Conservation (phyloP, 495 filamentous ascomycete genomes). For the Choiromyces venosus region DNA sequence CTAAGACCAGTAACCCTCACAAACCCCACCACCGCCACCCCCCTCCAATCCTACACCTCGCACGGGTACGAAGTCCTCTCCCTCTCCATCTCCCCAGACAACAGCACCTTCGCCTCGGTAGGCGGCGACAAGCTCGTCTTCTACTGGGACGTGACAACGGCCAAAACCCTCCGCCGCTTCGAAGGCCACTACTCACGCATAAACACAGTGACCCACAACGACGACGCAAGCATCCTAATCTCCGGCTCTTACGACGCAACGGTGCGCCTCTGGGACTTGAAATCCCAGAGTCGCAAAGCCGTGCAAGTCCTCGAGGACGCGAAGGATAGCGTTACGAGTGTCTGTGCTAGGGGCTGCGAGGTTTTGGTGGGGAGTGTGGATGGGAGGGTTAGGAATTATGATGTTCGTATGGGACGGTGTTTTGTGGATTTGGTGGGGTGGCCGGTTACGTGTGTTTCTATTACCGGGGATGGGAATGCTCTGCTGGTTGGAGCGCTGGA, state of each 20-base stretch:
- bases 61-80: constrained; percentile 89
- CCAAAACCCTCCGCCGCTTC: constrained; percentile 67
- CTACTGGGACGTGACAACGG: constrained; percentile 85
- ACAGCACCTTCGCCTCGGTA: constrained; percentile 70
- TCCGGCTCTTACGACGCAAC: constrained; percentile 74
- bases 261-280: constrained; percentile 80
- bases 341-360: constrained; percentile 55
- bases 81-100: constrained; percentile 66
- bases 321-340: constrained; percentile 62
- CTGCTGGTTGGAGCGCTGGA: constrained; percentile 73
- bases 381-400: constrained; percentile 75
- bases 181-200: constrained; percentile 65
- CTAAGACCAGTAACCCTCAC: constrained; percentile 39
- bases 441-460: constrained; percentile 61
- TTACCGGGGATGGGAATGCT: constrained; percentile 66
- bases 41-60: constrained; percentile 79
- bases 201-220: constrained; percentile 69
- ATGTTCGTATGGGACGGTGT: constrained; percentile 73
- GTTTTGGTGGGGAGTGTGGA: constrained; percentile 76
- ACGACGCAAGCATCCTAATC: constrained; percentile 63
- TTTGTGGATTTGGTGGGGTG: constrained; percentile 67
- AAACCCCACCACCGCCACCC: constrained; percentile 45
- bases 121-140: constrained; percentile 88
- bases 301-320: constrained; percentile 76
- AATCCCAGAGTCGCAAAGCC: constrained; percentile 57